Conservation (phyloP, 1,139 yeast genomes). For the Meyerozyma athensensis region DNA sequence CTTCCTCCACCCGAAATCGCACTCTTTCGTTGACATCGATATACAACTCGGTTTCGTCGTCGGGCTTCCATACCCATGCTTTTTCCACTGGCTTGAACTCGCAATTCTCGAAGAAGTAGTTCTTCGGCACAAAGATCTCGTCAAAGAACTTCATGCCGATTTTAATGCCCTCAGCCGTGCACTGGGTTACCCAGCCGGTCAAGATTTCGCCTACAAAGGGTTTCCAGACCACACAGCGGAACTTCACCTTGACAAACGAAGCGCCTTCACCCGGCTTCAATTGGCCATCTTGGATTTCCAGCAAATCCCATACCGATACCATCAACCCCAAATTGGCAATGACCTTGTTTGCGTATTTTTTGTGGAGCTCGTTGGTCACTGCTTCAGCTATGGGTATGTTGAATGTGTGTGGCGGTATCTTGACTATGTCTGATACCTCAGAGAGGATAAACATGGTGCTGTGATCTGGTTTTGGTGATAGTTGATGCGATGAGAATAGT, state of each 20-base stretch:
- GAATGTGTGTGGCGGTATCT: conserved; percentile 85
- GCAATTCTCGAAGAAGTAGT: conserved; percentile 75
- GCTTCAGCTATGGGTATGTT: conserved; percentile 66
- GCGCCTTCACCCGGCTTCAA: conserved; percentile 97
- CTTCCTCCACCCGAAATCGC: conserved; percentile 86
- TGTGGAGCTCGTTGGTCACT: conserved; percentile 73
- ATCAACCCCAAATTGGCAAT: conserved; percentile 82
- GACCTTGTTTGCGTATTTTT: conserved; percentile 79
- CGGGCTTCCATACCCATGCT: conserved; percentile 93
- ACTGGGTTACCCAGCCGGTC: conserved; percentile 89
- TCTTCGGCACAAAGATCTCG: conserved; percentile 84
- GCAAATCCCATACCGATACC: conserved; percentile 76
- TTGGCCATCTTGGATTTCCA: conserved; percentile 78
- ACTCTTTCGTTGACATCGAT: conserved; percentile 88
- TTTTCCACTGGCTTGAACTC: conserved; percentile 67
- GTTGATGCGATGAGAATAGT: conserved; percentile 4
- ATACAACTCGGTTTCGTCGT: conserved; percentile 67
- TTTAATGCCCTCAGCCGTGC: conserved; percentile 82
- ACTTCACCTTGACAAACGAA: conserved; percentile 68
- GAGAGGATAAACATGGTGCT: conserved; percentile 74
- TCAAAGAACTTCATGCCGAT: conserved; percentile 83
- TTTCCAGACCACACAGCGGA: conserved; percentile 77
- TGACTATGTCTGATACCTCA: conserved; percentile 72
- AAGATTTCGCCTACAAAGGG: conserved; percentile 94
- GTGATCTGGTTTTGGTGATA: not conserved